Conservation (phyloP, 345 rosid species). For the Punica granatum region DNA sequence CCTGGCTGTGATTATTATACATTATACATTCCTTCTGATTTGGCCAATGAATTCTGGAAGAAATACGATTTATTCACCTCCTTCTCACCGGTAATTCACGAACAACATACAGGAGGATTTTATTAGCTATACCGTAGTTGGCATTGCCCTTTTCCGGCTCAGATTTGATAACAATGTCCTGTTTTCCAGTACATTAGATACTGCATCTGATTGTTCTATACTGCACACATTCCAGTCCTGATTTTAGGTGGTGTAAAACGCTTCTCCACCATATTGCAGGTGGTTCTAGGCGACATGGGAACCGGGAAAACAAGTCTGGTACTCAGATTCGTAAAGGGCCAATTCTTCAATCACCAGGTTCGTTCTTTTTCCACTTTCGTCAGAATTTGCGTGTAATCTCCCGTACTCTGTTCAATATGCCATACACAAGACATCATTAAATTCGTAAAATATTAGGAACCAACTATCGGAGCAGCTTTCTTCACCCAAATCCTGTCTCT, state of each 20-base stretch:
- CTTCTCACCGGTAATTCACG: too few relatives aligned
- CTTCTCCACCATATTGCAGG: conserved; percentile 6
- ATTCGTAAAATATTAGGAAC: conserved; percentile 26
- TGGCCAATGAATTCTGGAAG: not conserved
- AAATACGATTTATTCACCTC: too few relatives aligned
- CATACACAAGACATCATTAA: not conserved
- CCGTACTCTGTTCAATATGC: not conserved
- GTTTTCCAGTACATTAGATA: too few relatives aligned
- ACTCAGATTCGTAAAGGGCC: conserved; percentile 19
- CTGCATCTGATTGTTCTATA: too few relatives aligned
- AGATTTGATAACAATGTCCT: too few relatives aligned
- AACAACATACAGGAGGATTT: too few relatives aligned
- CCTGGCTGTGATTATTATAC: not conserved
- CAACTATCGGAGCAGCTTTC: conserved; percentile 72
- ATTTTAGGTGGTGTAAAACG: not conserved
- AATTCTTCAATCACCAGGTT: conserved; percentile 21
- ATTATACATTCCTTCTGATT: not conserved
- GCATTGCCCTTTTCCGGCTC: too few relatives aligned
- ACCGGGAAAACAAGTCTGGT: conserved; percentile 22
- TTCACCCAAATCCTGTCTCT: conserved; percentile 65
- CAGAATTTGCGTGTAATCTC: not conserved
- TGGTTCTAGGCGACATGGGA: conserved; percentile 25
- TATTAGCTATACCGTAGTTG: too few relatives aligned
- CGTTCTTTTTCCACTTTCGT: not conserved
- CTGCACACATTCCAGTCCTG: not conserved